A percentile compares a stretch with the other conserved stretches of the same genome.
Conservation (phyloP, 1,284 basidiomycete genomes). For the Ustilago vetiveriae region DNA sequence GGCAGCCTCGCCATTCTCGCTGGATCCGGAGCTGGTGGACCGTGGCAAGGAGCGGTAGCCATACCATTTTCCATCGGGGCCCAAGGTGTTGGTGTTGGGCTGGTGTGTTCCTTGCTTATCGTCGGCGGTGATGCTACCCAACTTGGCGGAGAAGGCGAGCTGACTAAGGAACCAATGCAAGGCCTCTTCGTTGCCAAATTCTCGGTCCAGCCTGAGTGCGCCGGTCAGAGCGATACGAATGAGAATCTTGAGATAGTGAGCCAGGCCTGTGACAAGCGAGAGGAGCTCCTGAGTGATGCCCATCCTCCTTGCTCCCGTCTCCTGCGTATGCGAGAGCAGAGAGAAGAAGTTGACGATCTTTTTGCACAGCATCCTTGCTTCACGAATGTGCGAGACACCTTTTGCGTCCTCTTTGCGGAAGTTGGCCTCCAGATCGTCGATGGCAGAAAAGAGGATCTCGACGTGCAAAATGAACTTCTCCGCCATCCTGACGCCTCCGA, state of each 20-base stretch:
- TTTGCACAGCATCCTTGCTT: conserved; percentile 97
- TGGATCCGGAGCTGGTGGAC: conserved; percentile 44
- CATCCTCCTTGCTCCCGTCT: conserved; percentile 86
- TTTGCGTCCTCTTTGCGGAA: conserved; percentile 79
- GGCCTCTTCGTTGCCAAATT: conserved; percentile 81
- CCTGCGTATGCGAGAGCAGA: conserved; percentile 92
- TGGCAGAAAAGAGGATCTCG: conserved; percentile 94
- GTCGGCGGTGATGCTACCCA: conserved; percentile 37
- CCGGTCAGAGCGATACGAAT: conserved; percentile 97
- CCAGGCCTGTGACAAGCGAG: conserved; percentile 95
- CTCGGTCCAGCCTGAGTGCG: conserved; percentile 91
- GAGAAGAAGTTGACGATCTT: conserved; percentile 99
- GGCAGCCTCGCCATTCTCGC: conserved; percentile 66
- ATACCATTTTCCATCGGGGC: conserved; percentile 54
- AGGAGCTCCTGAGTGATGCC: conserved; percentile 97
- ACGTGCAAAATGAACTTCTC: conserved; percentile 99
- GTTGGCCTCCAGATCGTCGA: conserved; percentile 92
- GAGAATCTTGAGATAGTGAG: conserved; percentile 98
- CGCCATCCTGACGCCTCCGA: conserved; percentile 96
- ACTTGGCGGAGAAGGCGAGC: conserved; percentile 81
- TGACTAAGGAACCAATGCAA: conserved; percentile 90
- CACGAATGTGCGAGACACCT: conserved; percentile 93
- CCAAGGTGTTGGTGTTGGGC: conserved; percentile 37
- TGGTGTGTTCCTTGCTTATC: conserved; percentile 54
- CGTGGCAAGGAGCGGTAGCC: conserved; percentile 62